phyloP scores from a whole-genome alignment of 2,329 filamentous ascomycete genomes.

The Graphiopsis chlorocephala region DNA sequence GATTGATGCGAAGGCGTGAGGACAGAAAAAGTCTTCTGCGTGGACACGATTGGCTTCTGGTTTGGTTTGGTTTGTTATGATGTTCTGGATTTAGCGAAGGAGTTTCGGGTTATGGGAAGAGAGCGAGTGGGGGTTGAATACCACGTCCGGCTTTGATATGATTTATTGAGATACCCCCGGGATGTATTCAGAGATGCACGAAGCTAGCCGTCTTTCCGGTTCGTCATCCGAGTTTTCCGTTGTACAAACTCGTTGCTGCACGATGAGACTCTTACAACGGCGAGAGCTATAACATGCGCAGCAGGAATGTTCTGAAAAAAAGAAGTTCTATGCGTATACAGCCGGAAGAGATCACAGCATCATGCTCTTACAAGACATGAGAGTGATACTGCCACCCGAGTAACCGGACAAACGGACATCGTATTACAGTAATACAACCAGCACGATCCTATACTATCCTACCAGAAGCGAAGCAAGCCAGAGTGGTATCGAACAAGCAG shows the following conservation, averaged over 20 bases:
- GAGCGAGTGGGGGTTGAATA: not conserved
- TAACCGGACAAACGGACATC: not conserved
- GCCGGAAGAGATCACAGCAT: too few relatives aligned
- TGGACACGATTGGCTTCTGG: too few relatives aligned
- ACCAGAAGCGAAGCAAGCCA: not conserved
- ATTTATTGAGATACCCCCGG: not conserved
- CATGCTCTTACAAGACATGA: too few relatives aligned
- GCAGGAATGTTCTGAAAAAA: too few relatives aligned
- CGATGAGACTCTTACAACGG: too few relatives aligned
- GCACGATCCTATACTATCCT: not conserved
- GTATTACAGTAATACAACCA: not conserved
- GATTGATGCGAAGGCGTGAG: conserved; percentile 20
- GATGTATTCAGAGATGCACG: not conserved
- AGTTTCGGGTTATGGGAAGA: not conserved
- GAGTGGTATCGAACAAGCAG: not conserved
- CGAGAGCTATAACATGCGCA: too few relatives aligned
- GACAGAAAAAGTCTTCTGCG: too few relatives aligned
- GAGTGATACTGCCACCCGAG: too few relatives aligned
- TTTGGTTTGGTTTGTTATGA: not conserved
- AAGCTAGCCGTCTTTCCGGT: too few relatives aligned
- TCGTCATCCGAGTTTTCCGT: too few relatives aligned
- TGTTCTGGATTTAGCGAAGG: not conserved
- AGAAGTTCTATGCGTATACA: too few relatives aligned
- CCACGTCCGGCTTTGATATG: not conserved
- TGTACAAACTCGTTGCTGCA: too few relatives aligned